These are phyloP conservation scores for Saprolegnia diclina DNA, from an alignment of 352 stramenopile species.

Conservation along the genomic window DNA sequence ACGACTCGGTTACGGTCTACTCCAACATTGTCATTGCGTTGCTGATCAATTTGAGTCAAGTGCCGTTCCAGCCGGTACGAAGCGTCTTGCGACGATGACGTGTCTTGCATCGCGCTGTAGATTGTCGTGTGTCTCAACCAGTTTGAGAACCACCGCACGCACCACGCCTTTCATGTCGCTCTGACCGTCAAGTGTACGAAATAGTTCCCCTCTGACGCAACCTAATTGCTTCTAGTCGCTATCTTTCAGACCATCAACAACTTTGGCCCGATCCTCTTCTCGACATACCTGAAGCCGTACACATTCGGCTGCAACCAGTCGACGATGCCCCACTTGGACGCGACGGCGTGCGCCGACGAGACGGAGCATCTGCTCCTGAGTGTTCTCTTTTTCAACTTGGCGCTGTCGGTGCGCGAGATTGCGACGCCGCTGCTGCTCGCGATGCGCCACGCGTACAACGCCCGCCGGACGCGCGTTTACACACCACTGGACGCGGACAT, in stretches of 20 bases:
- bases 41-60: conserved; percentile 25
- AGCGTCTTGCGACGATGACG: not conserved
- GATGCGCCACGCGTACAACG: conserved; percentile 20
- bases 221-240: conserved; percentile 32
- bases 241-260: conserved; percentile 57
- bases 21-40: conserved; percentile 22
- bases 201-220: not conserved
- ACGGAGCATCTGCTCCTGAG: conserved; percentile 41
- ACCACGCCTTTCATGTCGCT: conserved; percentile 55
- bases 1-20: not conserved
- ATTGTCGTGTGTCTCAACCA: conserved; percentile 38
- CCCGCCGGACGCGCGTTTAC: not conserved
- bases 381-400: conserved; percentile 23
- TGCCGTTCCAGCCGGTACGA: conserved; percentile 18
- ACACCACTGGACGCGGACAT: not conserved
- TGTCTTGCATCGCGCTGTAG: not conserved
- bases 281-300: conserved; percentile 23
- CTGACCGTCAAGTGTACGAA: conserved; percentile 71
- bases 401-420: conserved; percentile 35
- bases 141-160: conserved; percentile 72
- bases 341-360: conserved; percentile 35
- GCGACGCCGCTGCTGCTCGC: conserved; percentile 29
- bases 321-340: conserved; percentile 8
- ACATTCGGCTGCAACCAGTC: conserved; percentile 24
- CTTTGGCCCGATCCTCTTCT: conserved; percentile 36